Conservation (phyloP, 306 rosid species). For the Prunus davidiana region DNA sequence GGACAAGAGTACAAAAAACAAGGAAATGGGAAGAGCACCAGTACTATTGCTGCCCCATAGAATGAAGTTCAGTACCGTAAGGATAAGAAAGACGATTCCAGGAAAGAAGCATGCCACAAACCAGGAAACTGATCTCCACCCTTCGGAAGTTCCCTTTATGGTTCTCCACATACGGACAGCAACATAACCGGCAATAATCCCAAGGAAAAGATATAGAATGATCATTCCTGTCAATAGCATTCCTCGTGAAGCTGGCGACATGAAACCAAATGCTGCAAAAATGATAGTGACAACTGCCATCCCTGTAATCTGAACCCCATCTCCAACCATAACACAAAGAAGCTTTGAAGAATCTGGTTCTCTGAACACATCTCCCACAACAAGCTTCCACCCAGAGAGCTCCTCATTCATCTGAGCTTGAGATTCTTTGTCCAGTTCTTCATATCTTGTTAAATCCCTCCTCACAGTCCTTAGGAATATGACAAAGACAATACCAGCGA, state of each 20-base stretch:
- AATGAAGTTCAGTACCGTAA: constrained; percentile 74
- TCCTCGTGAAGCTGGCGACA: constrained; percentile 81
- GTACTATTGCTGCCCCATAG: constrained; percentile 94
- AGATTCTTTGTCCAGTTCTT: constrained; percentile 92
- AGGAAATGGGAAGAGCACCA: constrained; percentile 91
- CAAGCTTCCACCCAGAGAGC: constrained; percentile 99
- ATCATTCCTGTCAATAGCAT: constrained; percentile 95
- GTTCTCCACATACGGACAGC: constrained; percentile 91
- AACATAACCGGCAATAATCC: constrained; percentile 87
- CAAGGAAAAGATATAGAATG: constrained; percentile 85
- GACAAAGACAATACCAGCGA: constrained; percentile 94
- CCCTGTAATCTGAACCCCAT: constrained; percentile 90
- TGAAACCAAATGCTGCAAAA: constrained; percentile 87
- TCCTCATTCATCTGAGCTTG: constrained; percentile 98
- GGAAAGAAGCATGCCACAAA: constrained; percentile 82
- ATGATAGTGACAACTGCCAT: constrained; percentile 86
- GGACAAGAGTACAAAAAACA: constrained; percentile 66
- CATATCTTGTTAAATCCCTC: constrained; percentile 92
- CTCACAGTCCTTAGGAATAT: constrained; percentile 89
- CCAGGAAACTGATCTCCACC: constrained; percentile 89
- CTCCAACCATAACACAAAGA: constrained; percentile 93
- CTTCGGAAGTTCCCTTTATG: constrained; percentile 84
- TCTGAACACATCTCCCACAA: constrained; percentile 95
- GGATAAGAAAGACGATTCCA: constrained; percentile 77
- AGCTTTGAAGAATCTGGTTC: constrained; percentile 80